These are phyloP conservation scores for Neoboletus magnificus DNA, from an alignment of 768 basidiomycete species.

Conservation along the genomic window DNA sequence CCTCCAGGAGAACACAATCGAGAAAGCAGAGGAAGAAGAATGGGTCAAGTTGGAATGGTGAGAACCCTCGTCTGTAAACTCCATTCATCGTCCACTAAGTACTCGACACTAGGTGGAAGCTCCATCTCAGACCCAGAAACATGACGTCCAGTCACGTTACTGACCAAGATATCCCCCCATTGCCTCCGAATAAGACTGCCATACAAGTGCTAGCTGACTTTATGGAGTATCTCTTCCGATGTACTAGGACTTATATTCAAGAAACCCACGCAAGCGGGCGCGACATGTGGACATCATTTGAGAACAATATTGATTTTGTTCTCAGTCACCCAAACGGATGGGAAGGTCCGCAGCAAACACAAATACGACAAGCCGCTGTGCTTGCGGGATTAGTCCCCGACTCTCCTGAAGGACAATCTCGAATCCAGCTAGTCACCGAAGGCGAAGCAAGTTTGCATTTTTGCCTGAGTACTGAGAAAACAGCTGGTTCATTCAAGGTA, in stretches of 20 bases:
- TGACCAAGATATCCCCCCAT: conserved; percentile 36
- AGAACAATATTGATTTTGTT: conserved; percentile 41
- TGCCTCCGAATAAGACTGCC: conserved; percentile 43
- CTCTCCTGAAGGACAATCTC: conserved; percentile 33
- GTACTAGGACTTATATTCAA: conserved; percentile 42
- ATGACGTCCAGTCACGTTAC: conserved; percentile 20
- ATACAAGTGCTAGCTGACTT: conserved; percentile 49
- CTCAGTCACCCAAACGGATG: conserved; percentile 49
- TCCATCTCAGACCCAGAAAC: conserved; percentile 32
- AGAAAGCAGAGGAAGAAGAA: conserved; percentile 38
- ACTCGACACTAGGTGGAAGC: conserved; percentile 31
- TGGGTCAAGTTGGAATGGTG: conserved; percentile 33
- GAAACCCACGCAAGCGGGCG: conserved; percentile 43
- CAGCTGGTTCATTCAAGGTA: conserved; percentile 28
- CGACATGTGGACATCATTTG: conserved; percentile 41
- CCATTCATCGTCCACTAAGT: not conserved
- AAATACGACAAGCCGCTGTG: conserved; percentile 44
- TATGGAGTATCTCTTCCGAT: conserved; percentile 43
- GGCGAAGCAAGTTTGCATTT: conserved; percentile 54
- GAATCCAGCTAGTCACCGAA: conserved; percentile 47
- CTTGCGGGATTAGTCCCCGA: conserved; percentile 39
- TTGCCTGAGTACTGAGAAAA: conserved; percentile 39
- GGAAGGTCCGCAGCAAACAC: conserved; percentile 43
- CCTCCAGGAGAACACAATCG: conserved; percentile 35
- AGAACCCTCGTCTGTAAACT: not conserved